Evolutionary conservation across 2,329 filamentous ascomycete species (phyloP).

Genomic region (Mollisiaceae sp.): DNA sequence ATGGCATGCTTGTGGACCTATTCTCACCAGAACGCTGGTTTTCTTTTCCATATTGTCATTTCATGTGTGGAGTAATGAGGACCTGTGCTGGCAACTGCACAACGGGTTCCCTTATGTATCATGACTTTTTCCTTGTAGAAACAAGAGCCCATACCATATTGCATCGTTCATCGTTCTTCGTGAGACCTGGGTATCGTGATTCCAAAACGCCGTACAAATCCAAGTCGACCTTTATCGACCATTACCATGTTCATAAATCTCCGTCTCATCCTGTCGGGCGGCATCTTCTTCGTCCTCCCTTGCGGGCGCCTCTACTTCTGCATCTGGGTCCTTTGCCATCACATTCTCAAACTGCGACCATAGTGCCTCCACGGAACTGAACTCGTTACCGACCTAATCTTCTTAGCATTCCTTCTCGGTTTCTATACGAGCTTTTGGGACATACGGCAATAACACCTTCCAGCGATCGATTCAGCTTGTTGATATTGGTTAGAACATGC

Average conservation of each 20-base stretch:
- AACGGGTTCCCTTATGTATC: conserved; percentile 41
- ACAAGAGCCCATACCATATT: conserved; percentile 53
- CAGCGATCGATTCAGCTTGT: conserved; percentile 89
- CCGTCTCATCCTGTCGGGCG: conserved; percentile 29
- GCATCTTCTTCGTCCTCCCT: conserved; percentile 37
- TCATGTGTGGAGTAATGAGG: conserved; percentile 36
- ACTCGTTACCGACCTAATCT: conserved; percentile 85
- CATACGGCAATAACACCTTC: conserved; percentile 88
- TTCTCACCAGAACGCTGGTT: conserved; percentile 23
- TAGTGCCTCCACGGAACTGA: conserved; percentile 92
- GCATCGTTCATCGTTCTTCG: conserved; percentile 16
- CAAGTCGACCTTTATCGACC: conserved; percentile 17
- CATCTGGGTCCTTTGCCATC: conserved; percentile 74
- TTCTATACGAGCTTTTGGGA: not conserved
- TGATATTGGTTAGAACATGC: conserved; percentile 92
- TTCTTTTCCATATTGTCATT: conserved; percentile 30
- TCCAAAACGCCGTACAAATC: conserved; percentile 29
- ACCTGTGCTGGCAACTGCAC: conserved; percentile 32
- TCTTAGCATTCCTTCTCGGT: not conserved
- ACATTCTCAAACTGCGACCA: conserved; percentile 98
- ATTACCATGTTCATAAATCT: conserved; percentile 25
- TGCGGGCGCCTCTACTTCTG: conserved; percentile 39
- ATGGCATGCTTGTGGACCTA: conserved; percentile 31
- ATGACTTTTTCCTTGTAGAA: conserved; percentile 39
- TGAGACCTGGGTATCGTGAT: conserved; percentile 37